phyloP scores from a whole-genome alignment of 345 rosid genomes.

The Camelina sativa region DNA sequence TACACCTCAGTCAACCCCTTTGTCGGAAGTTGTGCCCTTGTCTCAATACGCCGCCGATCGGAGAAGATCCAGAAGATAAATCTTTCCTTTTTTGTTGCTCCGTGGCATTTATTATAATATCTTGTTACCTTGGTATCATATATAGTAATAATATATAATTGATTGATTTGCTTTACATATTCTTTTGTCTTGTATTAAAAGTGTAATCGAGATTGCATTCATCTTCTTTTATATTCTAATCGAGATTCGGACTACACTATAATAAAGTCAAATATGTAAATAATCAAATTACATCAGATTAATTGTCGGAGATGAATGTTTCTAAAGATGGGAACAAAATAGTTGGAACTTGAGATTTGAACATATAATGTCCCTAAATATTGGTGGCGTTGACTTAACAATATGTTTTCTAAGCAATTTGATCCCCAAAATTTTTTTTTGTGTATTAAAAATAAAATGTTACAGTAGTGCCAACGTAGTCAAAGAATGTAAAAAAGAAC shows the following conservation, averaged over 20 bases:
- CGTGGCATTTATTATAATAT: slow-evolving; percentile 6
- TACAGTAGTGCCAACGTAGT: not conserved
- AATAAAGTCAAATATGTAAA: slow-evolving; percentile 30
- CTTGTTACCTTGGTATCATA: slow-evolving; percentile 2
- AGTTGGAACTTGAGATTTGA: slow-evolving; percentile 33
- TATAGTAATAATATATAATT: slow-evolving; percentile 11
- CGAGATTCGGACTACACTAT: not conserved
- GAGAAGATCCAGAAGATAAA: slow-evolving; percentile 59
- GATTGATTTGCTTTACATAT: slow-evolving; percentile 33
- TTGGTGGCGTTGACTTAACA: slow-evolving; percentile 30
- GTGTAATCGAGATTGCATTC: not conserved
- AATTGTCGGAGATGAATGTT: slow-evolving; percentile 29
- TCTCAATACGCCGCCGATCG: slow-evolving; percentile 92
- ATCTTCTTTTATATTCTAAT: not conserved
- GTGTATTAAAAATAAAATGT: not conserved
- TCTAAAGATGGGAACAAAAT: slow-evolving; percentile 30
- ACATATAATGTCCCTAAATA: slow-evolving; percentile 14
- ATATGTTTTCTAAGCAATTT: slow-evolving; percentile 10
- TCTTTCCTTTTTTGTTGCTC: not conserved
- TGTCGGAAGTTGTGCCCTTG: slow-evolving; percentile 92
- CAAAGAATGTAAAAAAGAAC: too few species aligned
- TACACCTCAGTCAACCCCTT: slow-evolving; percentile 92
- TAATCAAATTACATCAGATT: slow-evolving; percentile 3
- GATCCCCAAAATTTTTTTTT: not conserved
- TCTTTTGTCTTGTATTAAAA: not conserved